Conservation (phyloP, 2,329 filamentous ascomycete species). For the Aspergillus ochraceoroseus region DNA sequence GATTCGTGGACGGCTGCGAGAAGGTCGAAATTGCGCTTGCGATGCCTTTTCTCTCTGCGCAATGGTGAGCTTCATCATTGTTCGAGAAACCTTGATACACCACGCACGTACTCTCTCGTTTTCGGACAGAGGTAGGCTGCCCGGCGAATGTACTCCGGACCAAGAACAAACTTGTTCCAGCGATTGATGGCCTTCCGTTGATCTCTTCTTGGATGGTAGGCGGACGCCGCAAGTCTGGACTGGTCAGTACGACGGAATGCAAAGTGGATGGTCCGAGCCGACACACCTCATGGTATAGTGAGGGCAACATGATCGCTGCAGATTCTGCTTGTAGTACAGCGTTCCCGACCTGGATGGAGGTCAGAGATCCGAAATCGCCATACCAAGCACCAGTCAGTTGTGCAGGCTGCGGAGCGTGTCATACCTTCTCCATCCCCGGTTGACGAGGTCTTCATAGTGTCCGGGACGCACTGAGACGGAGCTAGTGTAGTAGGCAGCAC, state of each 20-base stretch:
- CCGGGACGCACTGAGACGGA: constrained; percentile 42
- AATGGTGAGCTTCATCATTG: constrained; percentile 1
- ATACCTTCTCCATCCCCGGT: constrained; percentile 49
- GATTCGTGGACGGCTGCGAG: constrained; percentile 40
- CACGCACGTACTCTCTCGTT: constrained; percentile 39
- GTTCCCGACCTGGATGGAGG: constrained; percentile 41
- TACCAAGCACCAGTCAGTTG: constrained; percentile 1
- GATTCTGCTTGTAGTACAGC: constrained; percentile 51
- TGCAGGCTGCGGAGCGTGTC: too few relatives aligned
- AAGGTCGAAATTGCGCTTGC: constrained; percentile 44
- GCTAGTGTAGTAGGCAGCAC: constrained; percentile 46
- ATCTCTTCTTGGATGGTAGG: constrained; percentile 44
- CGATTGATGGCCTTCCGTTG: constrained; percentile 47
- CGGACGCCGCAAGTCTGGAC: constrained; percentile 40
- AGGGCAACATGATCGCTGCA: constrained; percentile 77
- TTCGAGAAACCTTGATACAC: not conserved
- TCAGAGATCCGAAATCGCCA: constrained; percentile 6
- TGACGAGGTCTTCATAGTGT: constrained; percentile 47
- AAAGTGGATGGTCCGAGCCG: not conserved
- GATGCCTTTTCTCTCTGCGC: constrained; percentile 42
- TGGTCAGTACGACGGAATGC: constrained; percentile 11
- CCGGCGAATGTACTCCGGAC: constrained; percentile 46
- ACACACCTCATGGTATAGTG: constrained; percentile 58
- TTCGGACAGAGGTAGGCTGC: constrained; percentile 45
- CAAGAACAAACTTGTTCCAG: constrained; percentile 47